phyloP scores from a whole-genome alignment of 192 early-diverging fungal genomes.

The Coemansia sp. region DNA sequence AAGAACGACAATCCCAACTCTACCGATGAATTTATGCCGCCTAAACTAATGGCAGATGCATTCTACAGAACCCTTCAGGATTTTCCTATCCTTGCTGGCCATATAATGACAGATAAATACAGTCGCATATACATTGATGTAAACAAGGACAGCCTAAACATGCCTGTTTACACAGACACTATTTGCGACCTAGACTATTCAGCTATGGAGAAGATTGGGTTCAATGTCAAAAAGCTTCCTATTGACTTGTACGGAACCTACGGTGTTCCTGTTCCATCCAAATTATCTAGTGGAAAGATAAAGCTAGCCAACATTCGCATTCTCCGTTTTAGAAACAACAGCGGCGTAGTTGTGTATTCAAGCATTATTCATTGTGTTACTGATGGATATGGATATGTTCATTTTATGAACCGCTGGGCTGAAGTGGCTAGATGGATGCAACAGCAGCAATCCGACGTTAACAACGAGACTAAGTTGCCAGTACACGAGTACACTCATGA shows the following conservation, averaged over 20 bases:
- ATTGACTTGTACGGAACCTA: background rate
- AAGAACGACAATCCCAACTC: slow-evolving; percentile 1
- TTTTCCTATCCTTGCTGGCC: no score
- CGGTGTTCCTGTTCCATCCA: background rate
- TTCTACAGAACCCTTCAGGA: background rate
- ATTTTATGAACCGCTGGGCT: slow-evolving; percentile 17
- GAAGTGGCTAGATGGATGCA: no score
- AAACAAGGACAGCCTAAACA: slow-evolving; percentile 16
- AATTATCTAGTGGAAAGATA: background rate
- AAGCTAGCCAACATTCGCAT: slow-evolving; percentile 11
- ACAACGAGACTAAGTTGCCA: background rate
- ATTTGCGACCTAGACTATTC: slow-evolving; percentile 3
- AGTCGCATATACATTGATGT: background rate
- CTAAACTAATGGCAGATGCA: slow-evolving; percentile 4
- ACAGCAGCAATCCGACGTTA: background rate
- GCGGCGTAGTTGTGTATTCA: slow-evolving; percentile 21
- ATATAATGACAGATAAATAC: no score
- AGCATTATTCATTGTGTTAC: slow-evolving; percentile 17
- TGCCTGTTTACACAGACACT: slow-evolving; percentile 26
- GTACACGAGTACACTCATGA: background rate
- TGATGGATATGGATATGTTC: slow-evolving; percentile 16
- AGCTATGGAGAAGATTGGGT: slow-evolving; percentile 1
- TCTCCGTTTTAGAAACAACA: slow-evolving; percentile 15
- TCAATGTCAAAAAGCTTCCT: slow-evolving; percentile 6
- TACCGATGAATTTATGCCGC: slow-evolving; percentile 15